A percentile compares a stretch with the other conserved stretches of the same genome.
Evolutionary conservation across 208 protist genomes (phyloP).

Genomic region (Hexamita inflata): DNA sequence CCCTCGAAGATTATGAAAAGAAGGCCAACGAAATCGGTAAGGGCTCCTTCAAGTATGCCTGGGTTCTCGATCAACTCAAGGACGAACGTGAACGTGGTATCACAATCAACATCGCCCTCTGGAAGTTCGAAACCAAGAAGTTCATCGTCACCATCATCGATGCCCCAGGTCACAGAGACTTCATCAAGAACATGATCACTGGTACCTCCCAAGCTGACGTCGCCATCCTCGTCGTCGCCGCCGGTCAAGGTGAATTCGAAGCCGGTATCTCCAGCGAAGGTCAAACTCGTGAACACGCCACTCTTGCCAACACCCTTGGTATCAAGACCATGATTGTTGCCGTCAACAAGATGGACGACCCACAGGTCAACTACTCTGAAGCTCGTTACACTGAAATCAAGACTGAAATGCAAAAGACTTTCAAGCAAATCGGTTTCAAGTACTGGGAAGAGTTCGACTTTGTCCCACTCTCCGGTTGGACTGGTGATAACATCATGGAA

Average conservation of each 20-base stretch:
- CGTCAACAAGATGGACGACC: conserved; percentile 48
- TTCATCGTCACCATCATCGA: conserved; percentile 71
- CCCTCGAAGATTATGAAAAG: conserved; percentile 65
- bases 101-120: conserved; percentile 72
- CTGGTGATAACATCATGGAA: conserved; percentile 38
- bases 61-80: conserved; percentile 74
- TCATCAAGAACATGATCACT: conserved; percentile 77
- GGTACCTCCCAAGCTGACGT: conserved; percentile 68
- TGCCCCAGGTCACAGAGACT: conserved; percentile 70
- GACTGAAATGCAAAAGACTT: conserved; percentile 14
- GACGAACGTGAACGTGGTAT: conserved; percentile 75
- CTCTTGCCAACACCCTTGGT: conserved; percentile 39
- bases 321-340: conserved; percentile 37
- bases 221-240: conserved; percentile 64
- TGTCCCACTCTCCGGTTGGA: conserved; percentile 41
- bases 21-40: conserved; percentile 61
- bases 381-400: conserved; percentile 41
- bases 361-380: conserved; percentile 27
- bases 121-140: conserved; percentile 68
- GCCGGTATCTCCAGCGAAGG: conserved; percentile 64
- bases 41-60: conserved; percentile 80
- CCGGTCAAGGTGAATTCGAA: conserved; percentile 67
- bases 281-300: conserved; percentile 43
- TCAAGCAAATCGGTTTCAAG: conserved; percentile 41
- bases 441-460: conserved; percentile 17